Evolutionary conservation across 768 basidiomycete species (phyloP), one percentile per base, ranked within the genome.

Genomic region (Harrya chromipes): DNA sequence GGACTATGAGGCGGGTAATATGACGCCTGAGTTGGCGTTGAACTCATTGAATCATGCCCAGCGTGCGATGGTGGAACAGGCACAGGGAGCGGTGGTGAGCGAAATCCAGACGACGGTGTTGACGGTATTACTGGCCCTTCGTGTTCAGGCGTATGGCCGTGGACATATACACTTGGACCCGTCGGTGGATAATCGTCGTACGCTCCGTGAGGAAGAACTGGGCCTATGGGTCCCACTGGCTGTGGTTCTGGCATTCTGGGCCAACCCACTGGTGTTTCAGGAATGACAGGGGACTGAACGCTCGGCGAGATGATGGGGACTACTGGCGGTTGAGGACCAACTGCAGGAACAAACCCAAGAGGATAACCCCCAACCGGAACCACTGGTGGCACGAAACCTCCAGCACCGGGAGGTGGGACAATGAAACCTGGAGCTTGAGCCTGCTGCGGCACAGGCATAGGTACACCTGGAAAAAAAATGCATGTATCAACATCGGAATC

Each of bases 161-260:
- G 56, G 16, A 44, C 52, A 16, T 16, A 33, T 6, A 6, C 20
- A 24, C 20, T 13, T 9, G 51, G 61, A 17, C 41, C 40, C 2
- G 34, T 43, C 2, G 51, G 43, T 37, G 31, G 53, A 37, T 42
- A 50, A 3, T 44, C 49, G 1, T 35, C 52, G 24, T 50, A 57
- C 10, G 54, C 43, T n/a, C 70, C 74, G 21, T 59, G 63, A 8
- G 76, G 74, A 45, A 77, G 65, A 19, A 76, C 71, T 9, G 70
- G 70, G 13, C 52, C 54, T 10, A 19, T 33, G 27, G 46, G 60
- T 3, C 46, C 57, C 6, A 37, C 14, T 14, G 33, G 33, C 9
- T 16, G 40, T 35, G 62, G 62, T 14, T 63, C 60, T 40, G 68
- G 68, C 64, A 68, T 52, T 16, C 26, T 27, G 33, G 8, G 4